Base-by-base conservation (phyloP, 768 basidiomycete genomes). In the Boletus rufocinnamomeus region DNA sequence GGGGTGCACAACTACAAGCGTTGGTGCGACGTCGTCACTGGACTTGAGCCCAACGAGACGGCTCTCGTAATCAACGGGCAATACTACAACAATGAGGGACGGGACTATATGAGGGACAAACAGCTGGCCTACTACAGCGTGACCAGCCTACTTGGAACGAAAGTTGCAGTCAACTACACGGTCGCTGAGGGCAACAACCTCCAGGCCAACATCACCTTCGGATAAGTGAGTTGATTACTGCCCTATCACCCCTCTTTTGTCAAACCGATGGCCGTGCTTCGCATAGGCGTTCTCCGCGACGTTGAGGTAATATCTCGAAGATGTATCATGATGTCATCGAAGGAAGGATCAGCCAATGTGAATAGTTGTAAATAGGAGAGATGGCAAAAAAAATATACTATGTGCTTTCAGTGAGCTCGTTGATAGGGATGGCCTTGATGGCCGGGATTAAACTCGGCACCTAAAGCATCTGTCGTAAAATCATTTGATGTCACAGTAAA, bases 1-100 rank as follows among this genome's bases (percentile, higher is more conserved):
- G 78, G 80, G 1, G 68, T 78, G 27, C 72, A 79, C 69, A 74
- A 75, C 67, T 70, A 73, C 66, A 71, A 70, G 58, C 63, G 70
- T 7, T 79, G 79, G 78, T 66, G 69, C 64, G 76, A 78, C 59
- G 69, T 75, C 46, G 66, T 77, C 52, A 67, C 76, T 4, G 66
- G 73, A 52, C 67, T 77, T 37, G 17, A 54, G 4, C 23, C 52
- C 17, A 57, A 48, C 27, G 51, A 70, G 35, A 75, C 71, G 6
- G 68, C 59, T n/a, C 50, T 66, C 6, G 49, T 59, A 13, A 58
- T 77, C 59, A 62, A 74, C 27, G 59, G 60, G 5, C 37, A 66
- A 40, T 77, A 76, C 53, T 77, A 74, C 25, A 46, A 46, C 45
- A 46, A 46, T 11, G 45, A 25, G 0, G 45, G 45, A 46, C 25